Evolutionary conservation across 208 protist species (phyloP), one percentile per base, ranked within the genome.

Genomic region (Vickermania ingenoplastis): DNA sequence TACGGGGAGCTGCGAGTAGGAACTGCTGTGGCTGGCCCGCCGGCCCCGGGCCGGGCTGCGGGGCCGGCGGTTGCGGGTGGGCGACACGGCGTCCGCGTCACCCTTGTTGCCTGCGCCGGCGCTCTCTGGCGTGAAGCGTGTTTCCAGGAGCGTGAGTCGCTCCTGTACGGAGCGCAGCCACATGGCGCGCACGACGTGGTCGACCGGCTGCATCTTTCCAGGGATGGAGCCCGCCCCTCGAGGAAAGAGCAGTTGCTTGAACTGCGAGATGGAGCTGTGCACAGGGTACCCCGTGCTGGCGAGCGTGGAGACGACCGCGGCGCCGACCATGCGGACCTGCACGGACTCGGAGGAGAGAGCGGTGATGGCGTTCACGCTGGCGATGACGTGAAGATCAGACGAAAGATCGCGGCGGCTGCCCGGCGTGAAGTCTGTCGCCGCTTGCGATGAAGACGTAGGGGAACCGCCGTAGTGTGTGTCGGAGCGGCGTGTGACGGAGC

Each of bases 261-360:
- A 36, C n/a, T 64, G 57, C 36, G 53, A 24, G 30, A 79, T 50
- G 30, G 66, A 57, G 28, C 56, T 31, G 24, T n/a, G 11, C 3
- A 66, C 41, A 1, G 71, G 55, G 36, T 31, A 56, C 2, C 71
- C 67, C 4, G 45, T 45, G 7, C 41, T n/a, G 25, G 57, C 53
- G 31, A 76, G 61, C 14, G 66, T 62, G 24, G 58, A 53, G 21
- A 72, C 71, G 24, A 86, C 63, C 11, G 67, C 57, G 0, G 30
- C 49, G 11, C 79, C 79, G 3, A 63, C 57, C 17, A 79, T 61
- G 7, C 79, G 79, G 52, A 81, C 57, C 13, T n/a, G 41, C 7
- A 62, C 13, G 1, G 71, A 75, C 36, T 63, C 62, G 56, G 73
- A 58, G n/a, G 60, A 14, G 2, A 85, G 62, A 22, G 71, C 67